Conservation (phyloP, 805 yeast genomes). For the Tetrapisispora fleetii region DNA sequence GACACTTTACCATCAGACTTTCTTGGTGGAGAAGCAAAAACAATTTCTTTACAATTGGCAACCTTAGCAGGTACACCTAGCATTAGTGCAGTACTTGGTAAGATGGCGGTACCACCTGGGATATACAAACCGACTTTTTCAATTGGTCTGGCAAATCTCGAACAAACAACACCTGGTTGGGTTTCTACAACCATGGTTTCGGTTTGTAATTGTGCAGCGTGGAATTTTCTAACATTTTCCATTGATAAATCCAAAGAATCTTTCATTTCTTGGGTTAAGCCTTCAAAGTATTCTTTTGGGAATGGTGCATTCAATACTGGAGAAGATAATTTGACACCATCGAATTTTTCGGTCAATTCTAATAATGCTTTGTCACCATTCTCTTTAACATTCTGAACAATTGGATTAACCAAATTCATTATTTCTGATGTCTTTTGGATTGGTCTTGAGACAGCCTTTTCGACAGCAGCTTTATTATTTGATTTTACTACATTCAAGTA, state of each 20-base stretch:
- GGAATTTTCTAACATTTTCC: constrained; percentile 83
- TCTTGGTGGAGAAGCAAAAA: constrained; percentile 93
- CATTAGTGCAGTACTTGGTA: constrained; percentile 97
- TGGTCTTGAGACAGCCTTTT: constrained; percentile 75
- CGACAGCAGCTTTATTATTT: constrained; percentile 34
- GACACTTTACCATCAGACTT: constrained; percentile 77
- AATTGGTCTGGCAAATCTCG: constrained; percentile 90
- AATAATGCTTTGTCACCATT: constrained; percentile 81
- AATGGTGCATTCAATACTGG: constrained; percentile 87
- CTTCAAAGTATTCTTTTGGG: constrained; percentile 63
- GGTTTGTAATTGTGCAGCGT: constrained; percentile 77
- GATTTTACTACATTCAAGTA: constrained; percentile 20
- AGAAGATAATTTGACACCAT: constrained; percentile 58
- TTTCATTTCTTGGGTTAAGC: constrained; percentile 63
- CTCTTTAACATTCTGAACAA: constrained; percentile 62
- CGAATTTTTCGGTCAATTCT: constrained; percentile 88
- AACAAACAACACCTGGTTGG: constrained; percentile 85
- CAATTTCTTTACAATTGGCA: constrained; percentile 89
- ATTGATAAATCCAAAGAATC: constrained; percentile 84
- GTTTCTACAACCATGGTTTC: constrained; percentile 80
- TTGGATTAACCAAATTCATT: constrained; percentile 86
- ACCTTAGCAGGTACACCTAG: constrained; percentile 97
- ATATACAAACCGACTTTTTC: constrained; percentile 91
- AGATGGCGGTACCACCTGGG: constrained; percentile 98
- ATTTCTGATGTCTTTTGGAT: constrained; percentile 88